A percentile compares a stretch with the other conserved stretches of the same genome.
Evolutionary conservation across 768 basidiomycete species (phyloP).

Genomic region (Dentipellis sp.): DNA sequence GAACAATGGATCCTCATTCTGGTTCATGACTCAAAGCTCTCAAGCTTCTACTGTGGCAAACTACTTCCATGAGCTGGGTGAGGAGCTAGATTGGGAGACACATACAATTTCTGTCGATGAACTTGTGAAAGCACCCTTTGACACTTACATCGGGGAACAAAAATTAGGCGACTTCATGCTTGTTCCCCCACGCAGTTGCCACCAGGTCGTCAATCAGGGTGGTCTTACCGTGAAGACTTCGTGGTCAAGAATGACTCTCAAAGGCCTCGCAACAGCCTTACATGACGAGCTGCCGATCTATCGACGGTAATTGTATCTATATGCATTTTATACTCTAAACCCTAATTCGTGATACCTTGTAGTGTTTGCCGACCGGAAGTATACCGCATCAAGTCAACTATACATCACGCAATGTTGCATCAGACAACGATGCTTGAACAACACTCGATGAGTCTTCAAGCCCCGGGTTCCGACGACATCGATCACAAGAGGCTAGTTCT

Average conservation of each 20-base stretch:
- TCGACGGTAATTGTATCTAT: constrained; percentile 41
- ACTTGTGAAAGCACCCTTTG: constrained; percentile 55
- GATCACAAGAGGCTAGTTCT: too few species aligned
- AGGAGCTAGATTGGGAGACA: constrained; percentile 68
- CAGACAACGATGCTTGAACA: constrained; percentile 20
- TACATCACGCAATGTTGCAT: constrained; percentile 43
- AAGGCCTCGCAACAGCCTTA: constrained; percentile 48
- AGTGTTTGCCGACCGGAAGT: constrained; percentile 78
- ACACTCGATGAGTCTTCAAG: not conserved
- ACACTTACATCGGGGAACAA: constrained; percentile 65
- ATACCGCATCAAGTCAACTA: constrained; percentile 63
- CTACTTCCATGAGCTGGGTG: constrained; percentile 47
- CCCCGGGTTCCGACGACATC: not conserved
- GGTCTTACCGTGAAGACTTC: constrained; percentile 78
- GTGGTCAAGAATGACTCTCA: constrained; percentile 79
- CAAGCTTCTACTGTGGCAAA: constrained; percentile 42
- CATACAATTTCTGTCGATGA: constrained; percentile 56
- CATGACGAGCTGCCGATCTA: constrained; percentile 75
- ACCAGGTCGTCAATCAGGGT: constrained; percentile 77
- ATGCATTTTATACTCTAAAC: not conserved
- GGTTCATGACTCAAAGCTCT: constrained; percentile 75
- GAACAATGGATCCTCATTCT: constrained; percentile 61
- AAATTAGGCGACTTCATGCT: constrained; percentile 69
- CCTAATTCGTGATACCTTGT: not conserved
- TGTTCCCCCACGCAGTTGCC: constrained; percentile 73